Base-by-base conservation (phyloP, 108 stramenopile genomes). In the Cyclotella atomus region DNA sequence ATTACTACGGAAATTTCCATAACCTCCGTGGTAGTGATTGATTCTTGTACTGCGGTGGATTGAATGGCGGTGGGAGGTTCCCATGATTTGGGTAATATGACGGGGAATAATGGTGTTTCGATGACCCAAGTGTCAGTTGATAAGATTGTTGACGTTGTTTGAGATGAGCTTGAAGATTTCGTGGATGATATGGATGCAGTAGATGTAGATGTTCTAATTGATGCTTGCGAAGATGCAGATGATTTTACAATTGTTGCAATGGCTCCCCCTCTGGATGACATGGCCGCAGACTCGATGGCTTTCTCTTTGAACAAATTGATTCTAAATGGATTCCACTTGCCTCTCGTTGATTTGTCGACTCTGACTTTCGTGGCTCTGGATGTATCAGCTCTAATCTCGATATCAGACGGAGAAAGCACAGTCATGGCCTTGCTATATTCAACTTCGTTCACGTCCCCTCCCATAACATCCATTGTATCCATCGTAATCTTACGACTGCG, bases 61-160 rank as follows among this genome's bases (percentile, higher is more conserved):
- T 35, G 1, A 49, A 35, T 0, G 19, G 45, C 24, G 0, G 74
- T 44, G 32, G 45, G 50, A 24, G 68, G 68, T 28, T 77, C 76
- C 68, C 68, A 77, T 45, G 68, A 55, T 57, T 47, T 65, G 16
- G 80, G 80, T 9, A 81, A 43, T 36, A 81, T 74, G 62, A 81
- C 70, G 12, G 80, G 80, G 63, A 81, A 81, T 52, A 81, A 54
- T 4, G 72, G 80, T 6, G 80, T 81, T 62, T 74, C 68, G 36
- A 81, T 62, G 46, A 70, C 34, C 57, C 55, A 60, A 23, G 43
- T 61, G 1, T 29, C 52, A 7, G 29, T 30, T 46, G 46, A 20
- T 60, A 34, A 12, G 29, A 20, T 9, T 32, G 52, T 27, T n/a
- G 24, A 7, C 9, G 52, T 27, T n/a, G n/a, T n/a, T 59, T 21